These are phyloP conservation scores for Kodamaea neixiangensis DNA, from an alignment of 805 yeast genomes.

Conservation along the genomic window DNA sequence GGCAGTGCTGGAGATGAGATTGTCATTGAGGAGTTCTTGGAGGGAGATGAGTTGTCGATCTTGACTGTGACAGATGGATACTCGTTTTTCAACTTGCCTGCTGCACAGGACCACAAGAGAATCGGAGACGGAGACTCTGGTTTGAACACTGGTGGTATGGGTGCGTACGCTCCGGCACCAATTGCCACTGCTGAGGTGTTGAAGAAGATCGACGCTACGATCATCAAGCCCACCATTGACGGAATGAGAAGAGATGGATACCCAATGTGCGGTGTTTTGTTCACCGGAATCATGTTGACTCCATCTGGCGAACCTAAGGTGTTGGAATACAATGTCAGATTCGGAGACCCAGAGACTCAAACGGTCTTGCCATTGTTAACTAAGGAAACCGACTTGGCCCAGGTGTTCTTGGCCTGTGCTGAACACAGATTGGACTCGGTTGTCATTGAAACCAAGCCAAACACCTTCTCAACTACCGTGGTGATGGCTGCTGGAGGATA, in stretches of 20 bases:
- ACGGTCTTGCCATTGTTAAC: conserved; percentile 86
- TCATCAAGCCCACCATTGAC: conserved; percentile 87
- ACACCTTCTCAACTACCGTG: conserved; percentile 82
- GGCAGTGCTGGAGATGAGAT: conserved; percentile 92
- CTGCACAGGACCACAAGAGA: conserved; percentile 98
- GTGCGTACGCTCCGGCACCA: conserved; percentile 98
- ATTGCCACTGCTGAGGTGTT: conserved; percentile 78
- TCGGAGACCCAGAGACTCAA: conserved; percentile 99
- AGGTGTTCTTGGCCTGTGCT: conserved; percentile 89
- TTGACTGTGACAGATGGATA: conserved; percentile 93
- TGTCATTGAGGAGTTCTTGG: conserved; percentile 93
- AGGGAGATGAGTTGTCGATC: conserved; percentile 95
- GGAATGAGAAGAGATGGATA: conserved; percentile 95
- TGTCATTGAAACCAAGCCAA: conserved; percentile 49
- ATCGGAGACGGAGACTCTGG: conserved; percentile 92
- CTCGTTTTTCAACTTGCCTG: conserved; percentile 84
- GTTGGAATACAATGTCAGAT: conserved; percentile 94
- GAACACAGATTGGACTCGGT: conserved; percentile 92
- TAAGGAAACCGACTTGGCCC: conserved; percentile 87
- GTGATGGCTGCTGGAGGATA: conserved; percentile 97
- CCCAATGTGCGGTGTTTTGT: conserved; percentile 94
- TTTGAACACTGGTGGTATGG: conserved; percentile 99
- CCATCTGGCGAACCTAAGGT: conserved; percentile 85
- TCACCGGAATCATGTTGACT: conserved; percentile 92
- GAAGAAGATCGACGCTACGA: conserved; percentile 65